Conservation (phyloP, 2,329 filamentous ascomycete species). For the Hymenoscyphus occultus region DNA sequence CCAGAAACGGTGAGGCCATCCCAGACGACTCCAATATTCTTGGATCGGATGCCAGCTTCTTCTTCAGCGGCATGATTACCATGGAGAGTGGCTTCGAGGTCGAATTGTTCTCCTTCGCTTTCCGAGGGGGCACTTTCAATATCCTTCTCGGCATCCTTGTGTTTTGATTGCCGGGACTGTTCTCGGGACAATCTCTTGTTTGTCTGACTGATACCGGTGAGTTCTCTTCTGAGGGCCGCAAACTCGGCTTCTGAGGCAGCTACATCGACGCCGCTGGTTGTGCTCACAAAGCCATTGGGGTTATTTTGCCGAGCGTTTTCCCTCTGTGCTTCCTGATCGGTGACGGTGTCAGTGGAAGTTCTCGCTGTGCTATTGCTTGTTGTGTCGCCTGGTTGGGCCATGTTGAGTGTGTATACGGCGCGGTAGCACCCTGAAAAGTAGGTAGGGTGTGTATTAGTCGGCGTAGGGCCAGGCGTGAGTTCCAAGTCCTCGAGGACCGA, state of each 20-base stretch:
- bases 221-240: conserved; percentile 60
- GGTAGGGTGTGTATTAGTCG: neutral
- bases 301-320: conserved; percentile 39
- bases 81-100: conserved; percentile 71
- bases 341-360: conserved; percentile 21
- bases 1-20: conserved; percentile 73
- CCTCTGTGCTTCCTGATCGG: conserved; percentile 44
- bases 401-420: neutral
- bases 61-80: conserved; percentile 69
- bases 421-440: neutral
- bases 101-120: conserved; percentile 57
- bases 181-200: conserved; percentile 51
- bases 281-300: conserved; percentile 46
- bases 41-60: conserved; percentile 75
- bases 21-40: conserved; percentile 79
- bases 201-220: conserved; percentile 54
- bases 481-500: neutral
- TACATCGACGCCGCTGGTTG: conserved; percentile 50
- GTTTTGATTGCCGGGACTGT: conserved; percentile 37
- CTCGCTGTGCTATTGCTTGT: conserved; percentile 16
- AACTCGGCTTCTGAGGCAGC: conserved; percentile 69
- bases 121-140: conserved; percentile 54
- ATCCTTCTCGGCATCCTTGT: conserved; percentile 42
- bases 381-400: conserved; percentile 6
- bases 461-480: neutral